Evolutionary conservation across 768 basidiomycete genomes (phyloP).

Genomic region (Psilocybe cyanescens): DNA sequence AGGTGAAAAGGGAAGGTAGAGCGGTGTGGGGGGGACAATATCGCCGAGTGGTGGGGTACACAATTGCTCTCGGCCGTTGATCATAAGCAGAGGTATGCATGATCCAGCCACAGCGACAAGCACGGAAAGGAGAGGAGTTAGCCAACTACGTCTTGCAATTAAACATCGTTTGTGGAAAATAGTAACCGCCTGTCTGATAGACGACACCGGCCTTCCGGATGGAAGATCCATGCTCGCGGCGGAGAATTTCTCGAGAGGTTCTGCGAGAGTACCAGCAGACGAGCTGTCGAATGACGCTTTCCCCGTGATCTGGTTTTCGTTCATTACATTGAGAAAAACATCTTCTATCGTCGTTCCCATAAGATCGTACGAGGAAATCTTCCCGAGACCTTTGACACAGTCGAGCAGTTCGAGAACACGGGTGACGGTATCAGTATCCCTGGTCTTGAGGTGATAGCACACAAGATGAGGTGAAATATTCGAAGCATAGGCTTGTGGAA

Average conservation of each 20-base stretch:
- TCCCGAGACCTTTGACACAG: constrained; percentile 35
- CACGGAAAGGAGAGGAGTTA: constrained; percentile 59
- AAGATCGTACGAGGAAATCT: constrained; percentile 63
- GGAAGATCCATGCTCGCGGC: constrained; percentile 41
- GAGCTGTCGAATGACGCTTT: background rate
- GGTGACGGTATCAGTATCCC: constrained; percentile 57
- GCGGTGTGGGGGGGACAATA: constrained; percentile 37
- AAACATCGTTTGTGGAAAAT: constrained; percentile 75
- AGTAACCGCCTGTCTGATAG: constrained; percentile 67
- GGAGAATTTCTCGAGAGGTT: constrained; percentile 4
- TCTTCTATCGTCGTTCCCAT: constrained; percentile 80
- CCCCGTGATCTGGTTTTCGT: constrained; percentile 28
- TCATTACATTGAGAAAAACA: constrained; percentile 80
- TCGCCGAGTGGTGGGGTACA: constrained; percentile 48
- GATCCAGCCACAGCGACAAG: constrained; percentile 62
- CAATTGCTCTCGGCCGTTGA: constrained; percentile 50
- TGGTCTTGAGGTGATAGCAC: constrained; percentile 62
- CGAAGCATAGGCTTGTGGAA: constrained; percentile 47
- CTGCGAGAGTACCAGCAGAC: background rate
- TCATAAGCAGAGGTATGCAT: constrained; percentile 70
- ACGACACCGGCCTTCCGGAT: constrained; percentile 55
- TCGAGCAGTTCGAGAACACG: constrained; percentile 61
- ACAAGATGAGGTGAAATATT: constrained; percentile 45
- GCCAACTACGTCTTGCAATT: constrained; percentile 69
- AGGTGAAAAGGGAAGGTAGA: constrained; percentile 60